A percentile compares a stretch with the other conserved stretches of the same genome.
phyloP scores from a whole-genome alignment of 2,329 filamentous ascomycete genomes.

The Nothopassalora personata region DNA sequence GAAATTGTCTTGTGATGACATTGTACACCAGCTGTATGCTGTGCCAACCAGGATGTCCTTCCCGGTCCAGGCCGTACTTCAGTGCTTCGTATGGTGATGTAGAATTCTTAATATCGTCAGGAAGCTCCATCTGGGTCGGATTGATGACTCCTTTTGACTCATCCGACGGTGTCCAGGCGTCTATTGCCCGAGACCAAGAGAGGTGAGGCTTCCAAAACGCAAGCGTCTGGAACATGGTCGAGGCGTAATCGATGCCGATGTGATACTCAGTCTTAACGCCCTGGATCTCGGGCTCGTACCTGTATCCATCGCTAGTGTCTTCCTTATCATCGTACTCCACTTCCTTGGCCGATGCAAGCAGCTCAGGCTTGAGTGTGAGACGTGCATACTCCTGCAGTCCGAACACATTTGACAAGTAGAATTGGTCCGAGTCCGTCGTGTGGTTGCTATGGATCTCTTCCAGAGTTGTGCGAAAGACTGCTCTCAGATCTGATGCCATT shows the following conservation, averaged over 20 bases:
- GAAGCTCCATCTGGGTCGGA: slow-evolving; percentile 18
- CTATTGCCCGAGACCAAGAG: slow-evolving; percentile 35
- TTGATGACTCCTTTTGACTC: slow-evolving; percentile 6
- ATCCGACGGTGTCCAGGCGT: slow-evolving; percentile 18
- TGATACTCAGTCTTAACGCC: slow-evolving; percentile 19
- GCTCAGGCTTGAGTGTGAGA: slow-evolving; percentile 6
- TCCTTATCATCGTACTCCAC: slow-evolving; percentile 32
- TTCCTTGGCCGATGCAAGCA: slow-evolving; percentile 28
- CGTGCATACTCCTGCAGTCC: slow-evolving; percentile 47
- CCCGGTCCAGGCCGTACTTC: slow-evolving; percentile 1
- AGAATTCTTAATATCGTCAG: slow-evolving; percentile 22
- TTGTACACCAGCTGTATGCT: slow-evolving; percentile 25
- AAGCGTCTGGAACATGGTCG: slow-evolving; percentile 25
- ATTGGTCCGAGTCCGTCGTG: slow-evolving; percentile 34
- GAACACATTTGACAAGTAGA: slow-evolving; percentile 48
- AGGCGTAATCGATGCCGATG: slow-evolving; percentile 21
- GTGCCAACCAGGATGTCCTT: slow-evolving; percentile 7
- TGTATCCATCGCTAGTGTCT: slow-evolving; percentile 36
- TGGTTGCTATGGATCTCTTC: slow-evolving; percentile 34
- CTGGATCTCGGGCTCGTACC: slow-evolving; percentile 37
- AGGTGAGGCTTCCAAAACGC: slow-evolving; percentile 29
- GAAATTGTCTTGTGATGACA: slow-evolving; percentile 24
- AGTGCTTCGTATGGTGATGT: slow-evolving; percentile 21
- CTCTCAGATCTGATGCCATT: slow-evolving; percentile 18
- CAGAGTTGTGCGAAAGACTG: slow-evolving; percentile 42